Base-by-base conservation (phyloP, 768 basidiomycete species). In the Sporobolomyces pararoseus region DNA sequence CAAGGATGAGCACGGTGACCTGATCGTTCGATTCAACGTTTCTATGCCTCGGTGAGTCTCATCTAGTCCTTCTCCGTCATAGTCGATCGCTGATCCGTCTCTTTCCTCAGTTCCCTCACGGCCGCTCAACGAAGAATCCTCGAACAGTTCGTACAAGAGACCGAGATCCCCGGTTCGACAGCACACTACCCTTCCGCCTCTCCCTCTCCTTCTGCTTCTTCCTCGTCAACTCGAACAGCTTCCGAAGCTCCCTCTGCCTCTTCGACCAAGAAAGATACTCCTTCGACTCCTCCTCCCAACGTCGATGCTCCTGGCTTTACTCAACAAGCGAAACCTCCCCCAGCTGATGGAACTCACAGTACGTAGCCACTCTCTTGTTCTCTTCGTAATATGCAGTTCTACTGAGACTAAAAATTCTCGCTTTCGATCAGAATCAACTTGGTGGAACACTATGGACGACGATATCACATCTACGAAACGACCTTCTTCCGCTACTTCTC, bases 11-110 rank as follows among this genome's bases (percentile, higher is more conserved):
- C 86, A 84, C 68, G 92, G 96, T 42, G 93, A 79, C 55, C 44
- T 97, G 61, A 89, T 92, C 75, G 90, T 99, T 63, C 85, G 86
- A 49, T 98, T 98, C 82, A 85, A 84, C 42, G 84, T 98, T 42
- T 85, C 89, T 75, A 84, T 99, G 72, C 96, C 96, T 32, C 88
- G 94, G 96, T 92, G 76, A 81, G 87, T 81, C 37, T 52, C 29
- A 0, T 5, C 42, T 17, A 19, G 39, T 46, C 35, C 47, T 57
- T 23, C 17, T 9, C 19, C 32, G 44, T 23, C 27, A 19, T 23
- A n/a, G 47, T 25, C n/a, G 13, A 1, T 23, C 3, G 10, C 53
- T 50, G 37, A 14, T 17, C 6, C 23, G 21, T 37, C 54, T 51
- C 49, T 58, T 58, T 72, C 68, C 65, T 54, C 79, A 97, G 95